These are phyloP conservation scores for Penicillium diatomitis DNA, from an alignment of 495 filamentous ascomycete genomes.

Conservation along the genomic window DNA sequence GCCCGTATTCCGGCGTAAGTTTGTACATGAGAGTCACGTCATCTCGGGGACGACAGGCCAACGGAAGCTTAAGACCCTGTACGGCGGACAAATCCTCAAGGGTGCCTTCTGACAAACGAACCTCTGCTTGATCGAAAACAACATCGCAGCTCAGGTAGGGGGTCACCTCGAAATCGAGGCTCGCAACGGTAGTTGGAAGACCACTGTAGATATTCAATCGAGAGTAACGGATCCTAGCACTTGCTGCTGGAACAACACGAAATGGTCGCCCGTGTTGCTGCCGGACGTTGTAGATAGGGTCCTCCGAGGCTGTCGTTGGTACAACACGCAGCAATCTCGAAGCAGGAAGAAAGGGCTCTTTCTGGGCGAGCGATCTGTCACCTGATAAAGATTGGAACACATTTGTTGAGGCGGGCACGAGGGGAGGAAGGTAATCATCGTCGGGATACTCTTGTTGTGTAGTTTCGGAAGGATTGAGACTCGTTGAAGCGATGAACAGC, in stretches of 20 bases:
- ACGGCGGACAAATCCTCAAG: slow-evolving; percentile 58
- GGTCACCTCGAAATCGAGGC: slow-evolving; percentile 81
- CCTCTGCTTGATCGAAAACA: slow-evolving; percentile 54
- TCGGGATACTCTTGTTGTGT: slow-evolving; percentile 37
- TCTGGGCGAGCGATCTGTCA: slow-evolving; percentile 57
- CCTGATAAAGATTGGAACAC: slow-evolving; percentile 66
- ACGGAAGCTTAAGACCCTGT: slow-evolving; percentile 50
- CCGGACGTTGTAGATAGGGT: slow-evolving; percentile 54
- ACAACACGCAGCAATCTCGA: slow-evolving; percentile 69
- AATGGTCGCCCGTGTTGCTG: slow-evolving; percentile 54
- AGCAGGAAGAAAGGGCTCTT: slow-evolving; percentile 68
- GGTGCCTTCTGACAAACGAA: slow-evolving; percentile 55
- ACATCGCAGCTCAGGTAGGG: slow-evolving; percentile 70
- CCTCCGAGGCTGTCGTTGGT: slow-evolving; percentile 49
- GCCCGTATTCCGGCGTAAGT: slow-evolving; percentile 55
- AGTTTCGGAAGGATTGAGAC: slow-evolving; percentile 48
- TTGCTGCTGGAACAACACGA: slow-evolving; percentile 70
- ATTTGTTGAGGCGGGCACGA: slow-evolving; percentile 68
- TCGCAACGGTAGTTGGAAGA: slow-evolving; percentile 64
- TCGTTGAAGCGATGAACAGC: slow-evolving; percentile 66
- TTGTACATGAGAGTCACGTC: slow-evolving; percentile 80
- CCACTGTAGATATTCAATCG: slow-evolving; percentile 55
- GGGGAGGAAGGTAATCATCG: slow-evolving; percentile 69
- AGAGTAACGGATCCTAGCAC: slow-evolving; percentile 74
- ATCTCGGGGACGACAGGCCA: slow-evolving; percentile 68